Base-by-base conservation (phyloP, 495 filamentous ascomycete genomes). In the Lineolata rhizophorae region DNA sequence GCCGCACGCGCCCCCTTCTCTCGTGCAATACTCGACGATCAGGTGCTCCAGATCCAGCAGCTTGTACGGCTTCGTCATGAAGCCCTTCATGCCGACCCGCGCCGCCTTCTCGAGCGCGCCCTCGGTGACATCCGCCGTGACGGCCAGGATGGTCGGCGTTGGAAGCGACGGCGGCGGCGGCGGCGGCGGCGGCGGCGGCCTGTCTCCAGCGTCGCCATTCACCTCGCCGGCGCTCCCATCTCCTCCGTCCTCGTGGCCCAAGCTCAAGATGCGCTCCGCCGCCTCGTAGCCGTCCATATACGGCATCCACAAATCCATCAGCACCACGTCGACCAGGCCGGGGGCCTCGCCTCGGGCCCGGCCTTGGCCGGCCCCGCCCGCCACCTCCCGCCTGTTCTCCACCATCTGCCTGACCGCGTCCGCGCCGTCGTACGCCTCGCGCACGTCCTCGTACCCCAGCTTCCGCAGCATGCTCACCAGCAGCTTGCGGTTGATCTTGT, bases 281-380 rank as follows among this genome's bases (percentile, higher is more conserved):
- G 77, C 77, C 46, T 82, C 69, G 35, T 78, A 82, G 2, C 78
- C 78, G 42, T 84, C 77, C 67, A 81, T 76, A 35, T 67, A 58
- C 2, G 77, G 78, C 77, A 84, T 84, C 77, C 77, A 84, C 4
- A 84, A 60, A 49, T 84, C 77, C 78, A 84, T 84, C 18, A 82
- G 49, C 14, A 84, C 58, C 1, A 76, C 59, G 45, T 81, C 66
- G 36, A 82, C 27, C 22, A 25, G 8, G 22, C 22, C 22, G 22
- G 22, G 8, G 6, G 8, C 6, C 15, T 9, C 8, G n/a, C n/a
- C n/a, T n/a, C n/a, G n/a, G 22, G 6, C 22, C 22, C 22, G 22
- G 22, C 22, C 22, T n/a, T n/a, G n/a, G 8, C 17, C 67, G 3
- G 54, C 41, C 33, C 42, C 32, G 25, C 48, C 34, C 18, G 36